phyloP scores from a whole-genome alignment of 2,329 filamentous ascomycete genomes.

The Thielaviopsis euricoi region DNA sequence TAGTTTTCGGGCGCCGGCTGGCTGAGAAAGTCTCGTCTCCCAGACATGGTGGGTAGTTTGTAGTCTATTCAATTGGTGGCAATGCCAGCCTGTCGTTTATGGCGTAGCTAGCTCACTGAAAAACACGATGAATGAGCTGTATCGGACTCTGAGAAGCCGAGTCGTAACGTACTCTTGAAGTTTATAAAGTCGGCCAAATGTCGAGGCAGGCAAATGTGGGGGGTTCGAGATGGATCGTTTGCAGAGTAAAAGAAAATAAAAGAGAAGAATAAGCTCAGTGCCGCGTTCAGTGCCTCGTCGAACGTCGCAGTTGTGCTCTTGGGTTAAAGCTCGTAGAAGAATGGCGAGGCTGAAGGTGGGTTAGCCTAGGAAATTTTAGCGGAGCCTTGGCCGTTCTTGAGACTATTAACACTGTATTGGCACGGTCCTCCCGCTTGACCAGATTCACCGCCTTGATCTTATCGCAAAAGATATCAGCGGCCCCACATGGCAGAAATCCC shows the following conservation, averaged over 20 bases:
- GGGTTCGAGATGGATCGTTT: background rate
- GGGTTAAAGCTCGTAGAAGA: background rate
- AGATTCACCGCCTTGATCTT: slow-evolving; percentile 9
- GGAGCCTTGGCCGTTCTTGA: background rate
- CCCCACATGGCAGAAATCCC: slow-evolving; percentile 12
- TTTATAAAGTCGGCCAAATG: background rate
- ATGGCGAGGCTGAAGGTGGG: background rate
- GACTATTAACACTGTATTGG: background rate
- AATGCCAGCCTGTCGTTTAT: background rate
- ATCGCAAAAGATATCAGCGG: slow-evolving; percentile 1
- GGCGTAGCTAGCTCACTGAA: slow-evolving; percentile 5
- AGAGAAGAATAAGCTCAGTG: background rate
- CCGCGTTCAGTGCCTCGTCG: background rate
- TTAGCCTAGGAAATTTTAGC: background rate
- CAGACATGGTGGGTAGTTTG: slow-evolving; percentile 27
- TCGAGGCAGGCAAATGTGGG: background rate
- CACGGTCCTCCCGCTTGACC: background rate
- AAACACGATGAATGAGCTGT: slow-evolving; percentile 10
- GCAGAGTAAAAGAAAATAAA: background rate
- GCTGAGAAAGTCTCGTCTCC: slow-evolving; percentile 70
- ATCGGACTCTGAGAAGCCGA: slow-evolving; percentile 2
- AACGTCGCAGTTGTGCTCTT: background rate
- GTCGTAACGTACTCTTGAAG: slow-evolving; percentile 10
- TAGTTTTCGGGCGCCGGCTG: slow-evolving; percentile 77
- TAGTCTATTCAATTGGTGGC: background rate